phyloP scores from a whole-genome alignment of 257 asterid species.

The Striga asiatica region DNA sequence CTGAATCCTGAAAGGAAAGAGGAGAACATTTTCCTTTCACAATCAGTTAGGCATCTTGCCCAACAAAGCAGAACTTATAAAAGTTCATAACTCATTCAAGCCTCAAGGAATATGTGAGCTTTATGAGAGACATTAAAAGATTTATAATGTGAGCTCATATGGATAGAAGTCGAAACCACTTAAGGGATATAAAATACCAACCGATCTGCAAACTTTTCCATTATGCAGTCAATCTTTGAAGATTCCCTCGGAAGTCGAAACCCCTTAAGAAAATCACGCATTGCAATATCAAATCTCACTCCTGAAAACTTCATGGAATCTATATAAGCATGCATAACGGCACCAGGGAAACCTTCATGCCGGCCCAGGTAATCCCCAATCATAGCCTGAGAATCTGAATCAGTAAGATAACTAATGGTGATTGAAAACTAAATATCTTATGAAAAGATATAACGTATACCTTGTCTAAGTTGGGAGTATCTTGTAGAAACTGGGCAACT shows the following conservation, averaged over 20 bases:
- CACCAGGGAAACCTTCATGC: slow-evolving; percentile 91
- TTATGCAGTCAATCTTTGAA: slow-evolving; percentile 87
- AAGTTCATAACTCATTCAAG: not conserved
- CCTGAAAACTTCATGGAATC: slow-evolving; percentile 84
- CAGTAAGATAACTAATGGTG: slow-evolving; percentile 20
- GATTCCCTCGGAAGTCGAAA: slow-evolving; percentile 94
- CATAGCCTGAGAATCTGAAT: slow-evolving; percentile 49
- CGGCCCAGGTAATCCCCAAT: slow-evolving; percentile 95
- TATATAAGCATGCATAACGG: slow-evolving; percentile 92
- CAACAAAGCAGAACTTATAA: not conserved
- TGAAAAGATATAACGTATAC: slow-evolving; percentile 22
- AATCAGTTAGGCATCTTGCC: slow-evolving; percentile 1
- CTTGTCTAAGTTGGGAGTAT: slow-evolving; percentile 86
- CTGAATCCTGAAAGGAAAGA: not conserved
- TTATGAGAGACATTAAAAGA: not conserved
- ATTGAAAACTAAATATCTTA: slow-evolving; percentile 13
- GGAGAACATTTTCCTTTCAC: not conserved
- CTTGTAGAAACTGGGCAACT: slow-evolving; percentile 79
- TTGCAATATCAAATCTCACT: slow-evolving; percentile 71
- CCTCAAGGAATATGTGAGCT: slow-evolving; percentile 6
- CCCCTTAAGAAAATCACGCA: slow-evolving; percentile 77
- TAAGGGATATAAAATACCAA: slow-evolving; percentile 26
- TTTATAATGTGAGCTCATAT: slow-evolving; percentile 3
- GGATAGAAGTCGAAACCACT: slow-evolving; percentile 12
- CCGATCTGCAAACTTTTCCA: slow-evolving; percentile 96